Conservation (phyloP, 768 basidiomycete genomes). For the Xerocomellus amylosporus region DNA sequence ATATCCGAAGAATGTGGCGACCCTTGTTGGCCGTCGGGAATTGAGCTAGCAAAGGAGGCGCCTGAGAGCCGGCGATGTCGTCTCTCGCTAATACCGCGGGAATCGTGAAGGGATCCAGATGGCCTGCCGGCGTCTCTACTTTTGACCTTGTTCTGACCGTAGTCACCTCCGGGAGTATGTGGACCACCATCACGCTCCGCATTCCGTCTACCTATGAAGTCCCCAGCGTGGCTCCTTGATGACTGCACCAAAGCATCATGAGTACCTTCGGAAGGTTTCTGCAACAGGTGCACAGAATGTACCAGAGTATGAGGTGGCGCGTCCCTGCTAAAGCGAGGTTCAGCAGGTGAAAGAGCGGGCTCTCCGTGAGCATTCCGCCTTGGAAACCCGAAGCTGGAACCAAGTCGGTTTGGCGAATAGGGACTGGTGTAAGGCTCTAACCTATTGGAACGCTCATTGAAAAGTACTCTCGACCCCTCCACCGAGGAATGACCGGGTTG, state of each 20-base stretch:
- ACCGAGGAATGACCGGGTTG: constrained; percentile 46
- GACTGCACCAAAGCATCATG: constrained; percentile 15
- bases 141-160: constrained; percentile 18
- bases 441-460: constrained; percentile 91
- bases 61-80: constrained; percentile 24
- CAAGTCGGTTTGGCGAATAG: constrained; percentile 44
- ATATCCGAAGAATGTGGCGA: constrained; percentile 22
- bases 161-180: constrained; percentile 12
- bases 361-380: constrained; percentile 49
- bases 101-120: constrained; percentile 15
- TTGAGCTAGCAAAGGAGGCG: constrained; percentile 21
- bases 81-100: constrained; percentile 17
- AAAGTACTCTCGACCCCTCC: constrained; percentile 73
- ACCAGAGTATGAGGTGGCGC: constrained; percentile 38
- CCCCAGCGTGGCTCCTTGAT: constrained; percentile 19
- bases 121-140: constrained; percentile 15
- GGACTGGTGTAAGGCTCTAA: constrained; percentile 75
- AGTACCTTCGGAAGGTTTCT: constrained; percentile 43
- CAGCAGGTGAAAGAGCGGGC: constrained; percentile 37
- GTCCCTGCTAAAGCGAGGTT: constrained; percentile 48
- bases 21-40: constrained; percentile 20
- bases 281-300: constrained; percentile 54
- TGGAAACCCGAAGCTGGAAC: constrained; percentile 30
- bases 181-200: constrained; percentile 16
- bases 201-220: constrained; percentile 18